Base-by-base conservation (phyloP, 345 rosid species). In the Salix brachista region DNA sequence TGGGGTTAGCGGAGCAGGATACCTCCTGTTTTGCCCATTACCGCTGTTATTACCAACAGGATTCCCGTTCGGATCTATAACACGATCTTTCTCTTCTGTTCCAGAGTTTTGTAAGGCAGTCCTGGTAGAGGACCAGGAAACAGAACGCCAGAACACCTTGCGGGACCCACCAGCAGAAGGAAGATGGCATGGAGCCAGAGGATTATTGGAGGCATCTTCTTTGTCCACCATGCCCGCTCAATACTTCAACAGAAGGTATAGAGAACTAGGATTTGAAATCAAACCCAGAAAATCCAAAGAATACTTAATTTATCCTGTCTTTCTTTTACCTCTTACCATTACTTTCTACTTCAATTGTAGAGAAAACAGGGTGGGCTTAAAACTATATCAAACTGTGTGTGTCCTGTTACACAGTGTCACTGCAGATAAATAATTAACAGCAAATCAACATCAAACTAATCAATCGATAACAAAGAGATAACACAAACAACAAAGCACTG, bases 61-160 rank as follows among this genome's bases (percentile, higher is more conserved):
- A 54, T 36, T 75, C 4, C 86, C 88, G 79, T 70, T 82, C 8
- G 90, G 89, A 79, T 83, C 92, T 26, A 77, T 72, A 19, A 16
- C 75, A 60, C 87, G 76, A 42, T 84, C 88, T 71, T 78, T 87
- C 69, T 83, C 91, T 72, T 85, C 97, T 13, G 69, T 67, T 41
- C 82, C 87, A 4, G 93, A 86, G 69, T 76, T 86, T 79, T 90
- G 93, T 70, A 85, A 78, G 44, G 89, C 87, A 4, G 97, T 92
- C 70, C 99, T 88, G 52, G 98, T 92, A 62, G 98, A 85, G 10
- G 99, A 96, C 99, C 99, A 96, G 9, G 99, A 96, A 2, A 94
- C 97, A 4, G 98, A 96, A 16, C 98, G 90, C 97, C 97, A 94
- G 83, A 88, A 96, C 94, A 90, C 84, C 85, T 87, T 92, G 82